phyloP scores from a whole-genome alignment of 768 basidiomycete species.

The Clavaria fumosa region DNA sequence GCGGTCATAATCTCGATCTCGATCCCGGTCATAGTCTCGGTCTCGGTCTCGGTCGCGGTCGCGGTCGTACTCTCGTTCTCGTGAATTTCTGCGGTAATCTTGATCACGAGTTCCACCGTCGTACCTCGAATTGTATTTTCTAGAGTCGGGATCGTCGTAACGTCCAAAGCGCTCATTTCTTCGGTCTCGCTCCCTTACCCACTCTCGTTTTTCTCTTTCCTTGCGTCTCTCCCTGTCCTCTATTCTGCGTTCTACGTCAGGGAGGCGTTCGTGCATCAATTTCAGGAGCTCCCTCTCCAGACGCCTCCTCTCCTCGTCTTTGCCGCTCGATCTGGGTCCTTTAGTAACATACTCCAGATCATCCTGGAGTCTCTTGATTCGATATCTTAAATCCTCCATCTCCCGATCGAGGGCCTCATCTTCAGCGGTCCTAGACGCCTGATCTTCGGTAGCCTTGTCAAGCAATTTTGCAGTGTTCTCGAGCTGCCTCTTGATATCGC shows the following conservation, averaged over 20 bases:
- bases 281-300: slow-evolving; percentile 78
- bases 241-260: slow-evolving; percentile 77
- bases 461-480: slow-evolving; percentile 68
- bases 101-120: too few species aligned
- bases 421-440: slow-evolving; percentile 47
- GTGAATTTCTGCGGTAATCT: slow-evolving; percentile 14
- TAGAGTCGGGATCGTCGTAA: slow-evolving; percentile 36
- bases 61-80: slow-evolving; percentile 14
- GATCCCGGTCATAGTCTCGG: slow-evolving; percentile 24
- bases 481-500: slow-evolving; percentile 76
- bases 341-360: slow-evolving; percentile 80
- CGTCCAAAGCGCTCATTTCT: slow-evolving; percentile 71
- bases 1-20: slow-evolving; percentile 29
- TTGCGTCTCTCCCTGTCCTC: slow-evolving; percentile 63
- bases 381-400: slow-evolving; percentile 70
- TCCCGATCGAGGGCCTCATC: slow-evolving; percentile 89
- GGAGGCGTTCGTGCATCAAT: slow-evolving; percentile 82
- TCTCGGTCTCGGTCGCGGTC: slow-evolving; percentile 41
- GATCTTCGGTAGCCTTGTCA: slow-evolving; percentile 54
- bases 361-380: slow-evolving; percentile 75
- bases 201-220: slow-evolving; percentile 65
- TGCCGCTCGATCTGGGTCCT: slow-evolving; percentile 51
- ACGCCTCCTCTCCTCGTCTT: slow-evolving; percentile 75
- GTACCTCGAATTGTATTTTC: slow-evolving; percentile 26
- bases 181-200: slow-evolving; percentile 64